phyloP scores from a whole-genome alignment of 352 stramenopile species.

The Pythium scleroteichum region DNA sequence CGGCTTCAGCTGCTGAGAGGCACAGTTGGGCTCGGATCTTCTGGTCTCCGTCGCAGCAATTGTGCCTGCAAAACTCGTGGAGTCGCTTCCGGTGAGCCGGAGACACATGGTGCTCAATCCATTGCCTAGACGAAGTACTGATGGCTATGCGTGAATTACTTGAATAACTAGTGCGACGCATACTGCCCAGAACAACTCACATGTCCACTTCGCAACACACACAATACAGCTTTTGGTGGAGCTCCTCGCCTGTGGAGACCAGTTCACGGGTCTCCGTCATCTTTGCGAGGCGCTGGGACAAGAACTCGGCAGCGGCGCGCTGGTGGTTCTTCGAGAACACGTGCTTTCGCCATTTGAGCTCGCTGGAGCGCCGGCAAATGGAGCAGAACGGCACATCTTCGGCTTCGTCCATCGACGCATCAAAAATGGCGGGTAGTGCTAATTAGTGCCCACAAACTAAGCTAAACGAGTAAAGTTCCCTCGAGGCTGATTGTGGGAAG shows the following conservation, averaged over 20 bases:
- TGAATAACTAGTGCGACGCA: too few relatives aligned
- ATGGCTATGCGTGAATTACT: too few relatives aligned
- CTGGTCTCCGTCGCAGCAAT: conserved; percentile 57
- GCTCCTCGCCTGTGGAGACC: background rate
- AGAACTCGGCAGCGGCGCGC: conserved; percentile 38
- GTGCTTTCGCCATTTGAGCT: conserved; percentile 68
- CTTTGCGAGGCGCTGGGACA: conserved; percentile 29
- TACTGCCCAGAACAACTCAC: conserved; percentile 15
- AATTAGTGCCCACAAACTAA: too few relatives aligned
- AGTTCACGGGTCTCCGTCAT: conserved; percentile 25
- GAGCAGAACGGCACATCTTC: conserved; percentile 48
- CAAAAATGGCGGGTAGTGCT: background rate
- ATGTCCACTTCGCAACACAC: conserved; percentile 42
- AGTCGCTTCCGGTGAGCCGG: conserved; percentile 38
- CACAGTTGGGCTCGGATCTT: conserved; percentile 40
- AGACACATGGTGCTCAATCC: conserved; percentile 43
- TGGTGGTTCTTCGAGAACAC: conserved; percentile 67
- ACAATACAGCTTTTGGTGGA: conserved; percentile 6
- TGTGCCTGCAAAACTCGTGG: conserved; percentile 48
- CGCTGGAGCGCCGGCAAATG: conserved; percentile 61
- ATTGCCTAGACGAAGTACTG: conserved; percentile 18
- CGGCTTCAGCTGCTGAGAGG: conserved; percentile 26
- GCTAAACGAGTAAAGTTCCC: too few relatives aligned
- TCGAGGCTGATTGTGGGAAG: background rate
- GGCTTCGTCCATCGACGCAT: conserved; percentile 26